A percentile compares a stretch with the other conserved stretches of the same genome.
These are phyloP conservation scores for Vitellaria paradoxa DNA, from an alignment of 179 eudicot genomes.

Conservation along the genomic window DNA sequence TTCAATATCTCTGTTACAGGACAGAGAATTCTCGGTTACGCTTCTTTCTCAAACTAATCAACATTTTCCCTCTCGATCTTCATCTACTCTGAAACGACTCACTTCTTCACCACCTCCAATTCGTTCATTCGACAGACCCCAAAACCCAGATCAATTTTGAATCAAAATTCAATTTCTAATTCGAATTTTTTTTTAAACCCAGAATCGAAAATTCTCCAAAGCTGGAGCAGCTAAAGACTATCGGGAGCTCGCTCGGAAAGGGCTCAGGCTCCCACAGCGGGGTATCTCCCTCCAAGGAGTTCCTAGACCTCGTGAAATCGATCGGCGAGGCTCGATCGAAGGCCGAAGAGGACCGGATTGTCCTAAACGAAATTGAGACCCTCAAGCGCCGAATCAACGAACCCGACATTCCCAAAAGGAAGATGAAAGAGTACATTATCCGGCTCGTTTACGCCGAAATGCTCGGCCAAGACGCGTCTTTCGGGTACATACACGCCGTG, in stretches of 20 bases:
- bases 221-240: constrained; percentile 89
- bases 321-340: constrained; percentile 95
- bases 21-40: no score
- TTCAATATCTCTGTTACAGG: no score
- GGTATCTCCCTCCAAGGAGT: constrained; percentile 85
- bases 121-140: background rate
- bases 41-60: no score
- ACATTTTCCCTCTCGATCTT: no score
- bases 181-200: background rate
- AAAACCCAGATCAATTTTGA: background rate
- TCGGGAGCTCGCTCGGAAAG: constrained; percentile 95
- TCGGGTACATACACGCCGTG: constrained; percentile 91
- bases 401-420: constrained; percentile 81
- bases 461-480: constrained; percentile 92
- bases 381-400: constrained; percentile 57
- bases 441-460: constrained; percentile 84
- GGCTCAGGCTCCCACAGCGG: constrained; percentile 97
- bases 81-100: no score
- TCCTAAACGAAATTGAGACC: constrained; percentile 69
- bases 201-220: background rate
- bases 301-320: constrained; percentile 86
- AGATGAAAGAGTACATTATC: constrained; percentile 86
- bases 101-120: background rate
- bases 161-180: background rate
- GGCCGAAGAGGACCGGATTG: constrained; percentile 88